Base-by-base conservation (phyloP, 148 eudicot species). In the Rhododendron henanense region DNA sequence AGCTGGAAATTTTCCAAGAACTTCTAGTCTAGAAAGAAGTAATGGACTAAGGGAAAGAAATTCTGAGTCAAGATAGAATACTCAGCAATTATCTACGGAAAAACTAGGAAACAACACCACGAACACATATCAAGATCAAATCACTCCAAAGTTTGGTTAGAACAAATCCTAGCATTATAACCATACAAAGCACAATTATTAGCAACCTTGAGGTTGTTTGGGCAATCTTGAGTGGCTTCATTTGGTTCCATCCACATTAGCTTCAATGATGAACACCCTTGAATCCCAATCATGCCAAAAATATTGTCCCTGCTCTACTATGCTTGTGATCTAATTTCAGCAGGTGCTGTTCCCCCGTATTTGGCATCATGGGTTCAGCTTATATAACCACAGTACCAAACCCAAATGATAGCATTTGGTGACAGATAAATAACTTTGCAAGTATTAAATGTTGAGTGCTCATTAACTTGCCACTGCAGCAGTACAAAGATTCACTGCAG, bases 401-500 rank as follows among this genome's bases (percentile, higher is more conserved):
- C 15, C 61, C 65, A 16, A 28, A 18, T 80, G 19, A 28, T 81
- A 14, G 83, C 57, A 23, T 13, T 25, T 28, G n/a, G 35, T 48
- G 19, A 47, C 55, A 10, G 39, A 11, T 25, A 14, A 21, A 10
- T 5, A 45, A 47, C 50, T 79, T 23, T 48, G 55, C 57, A 79
- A 5, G 48, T 10, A 41, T 19, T 7, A 69, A 57, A 39, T 41
- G 23, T 41, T 41, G 80, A 77, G n/a, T 39, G n/a, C 79, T 15
- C 50, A 74, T 16, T 31, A 33, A 33, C 41, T 74, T 74, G 78
- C 78, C 11, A 5, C 78, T 74, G 23, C 78, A 74, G 45, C 78
- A 33, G 37, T 18, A 39, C 48, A 37, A 69, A 81, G 84, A 87
- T 93, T 51, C 39, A 31, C 41, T 80, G 21, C 8, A 50, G 23